Base-by-base conservation (phyloP, 768 basidiomycete species). In the Mrakia frigida region DNA sequence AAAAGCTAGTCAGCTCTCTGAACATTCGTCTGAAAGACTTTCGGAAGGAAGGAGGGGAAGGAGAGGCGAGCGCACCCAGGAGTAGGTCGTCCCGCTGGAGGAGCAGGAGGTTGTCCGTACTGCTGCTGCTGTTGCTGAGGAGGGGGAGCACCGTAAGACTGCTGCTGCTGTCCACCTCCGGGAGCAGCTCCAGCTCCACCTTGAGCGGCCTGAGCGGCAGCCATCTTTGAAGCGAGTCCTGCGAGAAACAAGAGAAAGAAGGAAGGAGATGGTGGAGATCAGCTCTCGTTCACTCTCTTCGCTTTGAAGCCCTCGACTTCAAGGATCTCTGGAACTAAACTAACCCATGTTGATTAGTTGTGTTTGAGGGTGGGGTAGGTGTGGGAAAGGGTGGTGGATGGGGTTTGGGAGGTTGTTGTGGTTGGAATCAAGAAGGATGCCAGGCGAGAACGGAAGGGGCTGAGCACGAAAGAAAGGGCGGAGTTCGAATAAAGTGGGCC, bases 211-310 rank as follows among this genome's bases (percentile, higher is more conserved):
- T 74, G 59, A 31, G 73, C 60, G n/a, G 73, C 73, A 1, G 73
- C 73, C 43, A 74, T 61, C 46, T 74, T 74, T 14, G 31, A 35
- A 18, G 73, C 73, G 33, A 74, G 61, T 33, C 61, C 41, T 37
- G 31, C 5, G 33, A 60, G 71, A 7, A 23, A 33, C 4, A 16
- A 18, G 37, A 23, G 52, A 52, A 35, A 53, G 39, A n/a, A 39
- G 37, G 25, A n/a, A 68, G 65, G 70, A 73, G 35, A 43, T 37
- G 39, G 70, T 39, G 50, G 52, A 33, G 33, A 33, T 68, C 37
- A 39, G 65, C 65, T 68, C 65, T 68, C 65, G 65, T 23, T 13
- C 33, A 28, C 56, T 56, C 18, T 28, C 56, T 25, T 56, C 28
- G 9, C n/a, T 56, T 28, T 6, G n/a, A n/a, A n/a, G 0, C 9